These are phyloP conservation scores for Fusarium bulbicola DNA, from an alignment of 2,329 filamentous ascomycete species.

Conservation along the genomic window DNA sequence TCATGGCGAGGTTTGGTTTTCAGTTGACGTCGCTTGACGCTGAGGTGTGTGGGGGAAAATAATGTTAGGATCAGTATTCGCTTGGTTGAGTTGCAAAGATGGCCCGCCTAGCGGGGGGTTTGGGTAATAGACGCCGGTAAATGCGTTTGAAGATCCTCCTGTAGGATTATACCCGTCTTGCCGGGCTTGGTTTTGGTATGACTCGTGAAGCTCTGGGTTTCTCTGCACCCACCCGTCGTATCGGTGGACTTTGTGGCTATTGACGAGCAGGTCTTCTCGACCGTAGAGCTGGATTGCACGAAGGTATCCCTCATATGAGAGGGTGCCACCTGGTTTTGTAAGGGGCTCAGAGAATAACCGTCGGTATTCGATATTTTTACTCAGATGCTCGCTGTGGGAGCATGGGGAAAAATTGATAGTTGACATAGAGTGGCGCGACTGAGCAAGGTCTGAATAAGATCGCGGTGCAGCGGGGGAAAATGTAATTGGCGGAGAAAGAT, in stretches of 20 bases:
- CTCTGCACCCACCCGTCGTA: rapidly evolving
- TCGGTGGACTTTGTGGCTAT: rapidly evolving
- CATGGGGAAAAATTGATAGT: too few species aligned
- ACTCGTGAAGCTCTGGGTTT: rapidly evolving
- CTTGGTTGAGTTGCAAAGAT: rapidly evolving
- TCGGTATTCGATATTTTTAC: rapidly evolving
- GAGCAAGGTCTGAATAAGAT: too few species aligned
- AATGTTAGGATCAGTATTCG: rapidly evolving
- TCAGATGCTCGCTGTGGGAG: too few species aligned
- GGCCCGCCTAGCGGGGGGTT: not conserved
- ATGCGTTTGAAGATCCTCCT: rapidly evolving
- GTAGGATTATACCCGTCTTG: rapidly evolving
- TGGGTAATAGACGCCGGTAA: rapidly evolving
- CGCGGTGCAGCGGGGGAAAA: too few species aligned
- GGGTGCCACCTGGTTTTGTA: rapidly evolving
- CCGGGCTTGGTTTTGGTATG: rapidly evolving
- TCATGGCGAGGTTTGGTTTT: too few species aligned
- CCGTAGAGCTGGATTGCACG: rapidly evolving
- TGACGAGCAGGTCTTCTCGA: rapidly evolving
- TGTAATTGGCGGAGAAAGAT: too few species aligned
- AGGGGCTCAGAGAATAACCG: rapidly evolving
- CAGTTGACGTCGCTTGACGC: too few species aligned
- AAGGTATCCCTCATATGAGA: rapidly evolving
- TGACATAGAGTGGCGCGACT: too few species aligned
- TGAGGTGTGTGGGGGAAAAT: not conserved